These are phyloP conservation scores for Ustilago esculenta DNA, from an alignment of 1,284 basidiomycete species.

Conservation along the genomic window DNA sequence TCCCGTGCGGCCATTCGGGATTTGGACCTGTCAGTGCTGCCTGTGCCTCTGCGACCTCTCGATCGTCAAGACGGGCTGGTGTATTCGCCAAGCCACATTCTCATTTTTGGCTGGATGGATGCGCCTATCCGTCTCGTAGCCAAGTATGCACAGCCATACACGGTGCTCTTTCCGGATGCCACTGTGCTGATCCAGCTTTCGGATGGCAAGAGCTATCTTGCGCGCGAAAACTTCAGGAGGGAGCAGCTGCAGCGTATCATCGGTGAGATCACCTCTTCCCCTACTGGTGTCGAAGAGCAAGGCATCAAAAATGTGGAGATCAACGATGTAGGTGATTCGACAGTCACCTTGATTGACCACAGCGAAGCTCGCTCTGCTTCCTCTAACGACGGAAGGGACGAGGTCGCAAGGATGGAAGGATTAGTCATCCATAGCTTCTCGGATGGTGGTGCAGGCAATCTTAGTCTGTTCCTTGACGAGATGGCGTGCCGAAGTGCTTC, in stretches of 20 bases:
- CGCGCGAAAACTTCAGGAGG: slow-evolving; percentile 18
- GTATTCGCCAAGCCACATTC: slow-evolving; percentile 18
- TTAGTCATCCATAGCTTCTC: slow-evolving; percentile 52
- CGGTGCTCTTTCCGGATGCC: slow-evolving; percentile 52
- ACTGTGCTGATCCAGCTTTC: slow-evolving; percentile 59
- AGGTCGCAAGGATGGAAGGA: slow-evolving; percentile 2
- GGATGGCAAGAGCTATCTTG: slow-evolving; percentile 45
- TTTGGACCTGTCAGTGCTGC: slow-evolving; percentile 16
- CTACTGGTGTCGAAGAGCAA: background rate
- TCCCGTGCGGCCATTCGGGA: slow-evolving; percentile 15
- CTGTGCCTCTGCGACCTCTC: slow-evolving; percentile 24
- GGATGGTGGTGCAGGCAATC: slow-evolving; percentile 56
- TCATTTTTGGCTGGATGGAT: slow-evolving; percentile 65
- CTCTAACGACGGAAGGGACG: slow-evolving; percentile 6
- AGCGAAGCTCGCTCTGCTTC: slow-evolving; percentile 19
- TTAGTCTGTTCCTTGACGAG: slow-evolving; percentile 37
- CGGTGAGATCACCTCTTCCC: slow-evolving; percentile 16
- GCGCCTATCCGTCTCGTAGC: slow-evolving; percentile 53
- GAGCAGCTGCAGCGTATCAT: slow-evolving; percentile 26
- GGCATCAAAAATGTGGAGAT: background rate
- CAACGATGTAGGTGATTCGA: slow-evolving; percentile 43
- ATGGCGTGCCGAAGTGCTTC: slow-evolving; percentile 19
- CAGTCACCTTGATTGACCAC: slow-evolving; percentile 37
- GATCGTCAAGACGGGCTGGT: slow-evolving; percentile 7
- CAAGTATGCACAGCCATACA: slow-evolving; percentile 61